A percentile compares a stretch with the other conserved stretches of the same genome.
Conservation (phyloP, 768 basidiomycete genomes). For the Rubroboletus satanas region DNA sequence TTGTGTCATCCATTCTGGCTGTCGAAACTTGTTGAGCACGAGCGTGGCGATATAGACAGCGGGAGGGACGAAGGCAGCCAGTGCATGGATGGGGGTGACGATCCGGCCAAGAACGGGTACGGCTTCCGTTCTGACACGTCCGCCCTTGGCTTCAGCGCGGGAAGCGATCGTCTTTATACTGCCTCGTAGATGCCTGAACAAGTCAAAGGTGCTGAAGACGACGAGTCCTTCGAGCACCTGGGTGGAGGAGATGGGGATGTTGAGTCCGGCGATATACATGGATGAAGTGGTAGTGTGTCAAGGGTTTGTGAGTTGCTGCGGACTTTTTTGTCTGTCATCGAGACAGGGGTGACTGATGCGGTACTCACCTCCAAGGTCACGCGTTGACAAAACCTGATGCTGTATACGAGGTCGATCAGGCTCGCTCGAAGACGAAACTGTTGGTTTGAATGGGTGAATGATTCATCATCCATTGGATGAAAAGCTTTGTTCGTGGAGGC, state of each 20-base stretch:
- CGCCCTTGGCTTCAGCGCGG: slow-evolving; percentile 10
- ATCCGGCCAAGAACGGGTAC: slow-evolving; percentile 15
- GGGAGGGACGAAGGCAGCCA: slow-evolving; percentile 14
- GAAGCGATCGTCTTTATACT: background rate
- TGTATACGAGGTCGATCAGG: background rate
- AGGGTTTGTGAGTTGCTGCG: background rate
- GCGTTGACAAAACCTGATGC: background rate
- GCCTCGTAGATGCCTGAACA: background rate
- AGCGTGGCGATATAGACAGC: slow-evolving; percentile 20
- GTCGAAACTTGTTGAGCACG: slow-evolving; percentile 18
- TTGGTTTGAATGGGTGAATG: background rate
- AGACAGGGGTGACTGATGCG: background rate
- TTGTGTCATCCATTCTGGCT: slow-evolving; percentile 26
- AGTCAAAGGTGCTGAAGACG: background rate
- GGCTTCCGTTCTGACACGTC: slow-evolving; percentile 5
- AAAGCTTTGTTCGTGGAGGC: background rate
- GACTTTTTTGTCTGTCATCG: background rate
- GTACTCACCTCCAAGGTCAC: background rate
- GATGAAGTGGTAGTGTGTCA: background rate
- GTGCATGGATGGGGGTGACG: slow-evolving; percentile 17
- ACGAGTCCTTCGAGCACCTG: slow-evolving; percentile 9
- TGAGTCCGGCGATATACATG: slow-evolving; percentile 8
- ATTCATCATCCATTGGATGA: background rate
- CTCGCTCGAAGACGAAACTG: background rate
- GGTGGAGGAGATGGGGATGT: background rate